These are phyloP conservation scores for Bolboschoenus planiculmis DNA, from an alignment of 176 grass and related monocot species.

Conservation along the genomic window DNA sequence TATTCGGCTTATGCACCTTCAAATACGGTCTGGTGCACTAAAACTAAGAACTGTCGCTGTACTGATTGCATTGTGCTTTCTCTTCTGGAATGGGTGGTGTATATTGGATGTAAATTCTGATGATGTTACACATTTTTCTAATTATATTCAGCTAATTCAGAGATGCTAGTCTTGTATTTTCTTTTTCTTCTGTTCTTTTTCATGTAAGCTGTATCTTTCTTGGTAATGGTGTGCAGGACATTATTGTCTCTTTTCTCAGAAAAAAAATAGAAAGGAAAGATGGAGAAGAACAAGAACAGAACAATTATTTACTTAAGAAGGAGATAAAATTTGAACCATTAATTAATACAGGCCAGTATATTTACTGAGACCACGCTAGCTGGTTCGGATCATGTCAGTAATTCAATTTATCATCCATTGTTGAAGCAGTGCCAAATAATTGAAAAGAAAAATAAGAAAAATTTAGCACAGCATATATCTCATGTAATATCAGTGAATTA, in stretches of 20 bases:
- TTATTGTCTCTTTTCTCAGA: not conserved
- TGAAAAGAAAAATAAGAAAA: not conserved
- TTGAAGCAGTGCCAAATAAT: not conserved
- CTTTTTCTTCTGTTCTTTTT: not conserved
- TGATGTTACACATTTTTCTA: not conserved
- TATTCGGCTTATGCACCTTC: not conserved
- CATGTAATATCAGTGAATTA: not conserved
- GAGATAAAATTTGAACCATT: not conserved
- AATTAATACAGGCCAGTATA: not conserved
- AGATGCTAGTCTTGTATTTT: slow-evolving; percentile 10
- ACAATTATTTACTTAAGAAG: not conserved
- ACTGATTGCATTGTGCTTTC: not conserved
- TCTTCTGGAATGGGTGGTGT: not conserved
- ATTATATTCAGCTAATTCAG: not conserved
- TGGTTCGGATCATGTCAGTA: not conserved
- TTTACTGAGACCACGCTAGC: not conserved
- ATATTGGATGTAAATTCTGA: not conserved
- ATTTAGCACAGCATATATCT: not conserved
- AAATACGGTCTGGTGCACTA: not conserved
- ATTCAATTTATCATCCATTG: not conserved
- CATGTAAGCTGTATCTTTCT: not conserved
- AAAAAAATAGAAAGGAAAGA: not conserved
- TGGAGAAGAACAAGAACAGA: not conserved
- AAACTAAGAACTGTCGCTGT: slow-evolving; percentile 16
- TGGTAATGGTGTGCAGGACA: not conserved